These are phyloP conservation scores for Verticillium klebahnii DNA, from an alignment of 2,329 filamentous ascomycete genomes.

Conservation along the genomic window DNA sequence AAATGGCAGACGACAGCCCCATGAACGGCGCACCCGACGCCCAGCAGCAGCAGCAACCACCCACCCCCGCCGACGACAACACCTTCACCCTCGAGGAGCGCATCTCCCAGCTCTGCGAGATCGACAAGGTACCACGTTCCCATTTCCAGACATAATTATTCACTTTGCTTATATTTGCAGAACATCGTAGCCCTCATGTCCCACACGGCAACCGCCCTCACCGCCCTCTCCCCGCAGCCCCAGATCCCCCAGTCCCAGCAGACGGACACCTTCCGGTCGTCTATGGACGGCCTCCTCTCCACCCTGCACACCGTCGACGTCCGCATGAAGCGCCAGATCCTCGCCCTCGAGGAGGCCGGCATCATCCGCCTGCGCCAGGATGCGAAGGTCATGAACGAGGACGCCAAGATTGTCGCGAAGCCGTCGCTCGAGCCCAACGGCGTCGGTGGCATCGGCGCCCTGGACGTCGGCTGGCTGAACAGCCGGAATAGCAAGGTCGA, in stretches of 20 bases:
- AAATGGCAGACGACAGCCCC: slow-evolving; percentile 8
- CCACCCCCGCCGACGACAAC: not conserved
- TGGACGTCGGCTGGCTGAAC: slow-evolving; percentile 89
- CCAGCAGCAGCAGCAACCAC: slow-evolving; percentile 33
- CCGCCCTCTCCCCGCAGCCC: slow-evolving; percentile 29
- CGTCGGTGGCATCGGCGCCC: slow-evolving; percentile 48
- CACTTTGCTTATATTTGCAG: not conserved
- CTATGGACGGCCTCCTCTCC: slow-evolving; percentile 64
- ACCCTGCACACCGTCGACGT: slow-evolving; percentile 72
- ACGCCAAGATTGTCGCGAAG: slow-evolving; percentile 17
- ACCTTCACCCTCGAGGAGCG: slow-evolving; percentile 70
- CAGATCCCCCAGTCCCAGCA: slow-evolving; percentile 45
- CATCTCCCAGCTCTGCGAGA: slow-evolving; percentile 73
- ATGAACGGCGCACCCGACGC: slow-evolving; percentile 17
- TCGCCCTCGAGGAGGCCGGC: slow-evolving; percentile 75
- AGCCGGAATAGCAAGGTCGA: slow-evolving; percentile 78
- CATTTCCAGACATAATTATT: slow-evolving; percentile 1
- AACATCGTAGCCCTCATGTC: slow-evolving; percentile 32
- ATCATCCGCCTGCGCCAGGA: slow-evolving; percentile 54
- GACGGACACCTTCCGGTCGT: slow-evolving; percentile 51
- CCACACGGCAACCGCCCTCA: slow-evolving; percentile 42
- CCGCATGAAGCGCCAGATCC: slow-evolving; percentile 68
- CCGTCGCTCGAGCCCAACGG: slow-evolving; percentile 49
- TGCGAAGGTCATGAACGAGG: slow-evolving; percentile 14
- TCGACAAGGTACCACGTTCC: slow-evolving; percentile 56